Percentiles rank a stretch among this genome's conserved stretches.
Evolutionary conservation across 1,284 basidiomycete species (phyloP).

Genomic region (Jaminaea rosea): DNA sequence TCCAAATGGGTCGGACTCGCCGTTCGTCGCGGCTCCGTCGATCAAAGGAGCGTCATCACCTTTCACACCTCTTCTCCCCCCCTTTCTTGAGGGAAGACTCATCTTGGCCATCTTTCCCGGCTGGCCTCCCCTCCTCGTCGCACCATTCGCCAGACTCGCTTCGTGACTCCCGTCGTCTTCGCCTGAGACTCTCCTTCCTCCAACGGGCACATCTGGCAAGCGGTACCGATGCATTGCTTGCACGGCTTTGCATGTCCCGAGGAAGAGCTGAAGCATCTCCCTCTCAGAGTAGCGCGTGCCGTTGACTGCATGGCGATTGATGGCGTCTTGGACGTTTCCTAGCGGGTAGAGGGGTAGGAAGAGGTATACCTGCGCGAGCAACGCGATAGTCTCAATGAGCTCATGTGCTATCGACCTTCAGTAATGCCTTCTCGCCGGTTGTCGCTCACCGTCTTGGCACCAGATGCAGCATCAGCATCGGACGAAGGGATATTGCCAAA

Average conservation of each 20-base stretch:
- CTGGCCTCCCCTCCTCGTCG: constrained; percentile 3
- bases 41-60: constrained; percentile 4
- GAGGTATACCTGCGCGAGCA: no score
- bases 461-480: constrained; percentile 21
- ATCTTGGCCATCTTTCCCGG: constrained; percentile 8
- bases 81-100: neutral
- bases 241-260: constrained; percentile 84
- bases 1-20: constrained; percentile 7
- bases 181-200: neutral
- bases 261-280: constrained; percentile 79
- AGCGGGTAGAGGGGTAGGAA: constrained; percentile 81
- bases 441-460: constrained; percentile 36
- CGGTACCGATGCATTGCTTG: constrained; percentile 71
- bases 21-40: neutral
- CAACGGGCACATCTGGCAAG: constrained; percentile 17
- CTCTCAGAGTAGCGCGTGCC: constrained; percentile 74
- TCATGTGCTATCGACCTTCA: no score
- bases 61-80: no score
- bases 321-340: constrained; percentile 82
- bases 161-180: neutral
- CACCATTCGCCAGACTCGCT: neutral
- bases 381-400: no score
- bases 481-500: constrained; percentile 28
- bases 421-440: no score
- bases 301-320: constrained; percentile 76